phyloP scores from a whole-genome alignment of 2,329 filamentous ascomycete genomes.

The Colletotrichum musae region DNA sequence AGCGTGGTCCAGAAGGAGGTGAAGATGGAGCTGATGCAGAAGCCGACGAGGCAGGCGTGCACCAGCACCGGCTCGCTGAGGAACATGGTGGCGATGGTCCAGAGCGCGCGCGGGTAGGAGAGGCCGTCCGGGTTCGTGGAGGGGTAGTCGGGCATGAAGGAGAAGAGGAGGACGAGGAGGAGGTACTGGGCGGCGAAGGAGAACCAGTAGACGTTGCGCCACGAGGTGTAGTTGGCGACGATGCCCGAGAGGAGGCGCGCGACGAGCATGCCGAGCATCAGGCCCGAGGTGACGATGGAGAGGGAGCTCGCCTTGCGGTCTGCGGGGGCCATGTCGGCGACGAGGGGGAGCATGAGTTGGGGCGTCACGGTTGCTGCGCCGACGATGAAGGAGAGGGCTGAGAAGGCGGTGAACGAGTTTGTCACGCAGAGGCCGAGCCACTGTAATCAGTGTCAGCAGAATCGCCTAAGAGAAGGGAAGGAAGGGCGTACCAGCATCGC shows the following conservation, averaged over 20 bases:
- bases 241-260: conserved; percentile 83
- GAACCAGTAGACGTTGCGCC: conserved; percentile 86
- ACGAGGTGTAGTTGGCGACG: conserved; percentile 79
- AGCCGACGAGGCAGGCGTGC: conserved; percentile 77
- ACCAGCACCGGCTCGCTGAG: conserved; percentile 77
- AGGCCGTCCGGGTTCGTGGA: conserved; percentile 76
- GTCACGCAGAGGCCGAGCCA: conserved; percentile 81
- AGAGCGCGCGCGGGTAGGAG: conserved; percentile 76
- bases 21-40: conserved; percentile 69
- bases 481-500: conserved; percentile 72
- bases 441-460: too few relatives aligned
- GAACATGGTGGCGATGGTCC: conserved; percentile 75
- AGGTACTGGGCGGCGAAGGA: conserved; percentile 79
- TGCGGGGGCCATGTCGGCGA: conserved; percentile 82
- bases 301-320: conserved; percentile 78
- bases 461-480: too few relatives aligned
- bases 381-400: conserved; percentile 79
- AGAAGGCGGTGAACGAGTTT: conserved; percentile 73
- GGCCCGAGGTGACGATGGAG: conserved; percentile 81
- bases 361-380: conserved; percentile 87
- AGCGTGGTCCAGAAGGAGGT: conserved; percentile 75
- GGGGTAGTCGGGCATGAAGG: conserved; percentile 87
- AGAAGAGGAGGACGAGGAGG: conserved; percentile 75
- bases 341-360: conserved; percentile 83
- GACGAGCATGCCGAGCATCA: conserved; percentile 82